Evolutionary conservation across 139 green algal species (phyloP).

Genomic region (Edaphochlamys debaryana): DNA sequence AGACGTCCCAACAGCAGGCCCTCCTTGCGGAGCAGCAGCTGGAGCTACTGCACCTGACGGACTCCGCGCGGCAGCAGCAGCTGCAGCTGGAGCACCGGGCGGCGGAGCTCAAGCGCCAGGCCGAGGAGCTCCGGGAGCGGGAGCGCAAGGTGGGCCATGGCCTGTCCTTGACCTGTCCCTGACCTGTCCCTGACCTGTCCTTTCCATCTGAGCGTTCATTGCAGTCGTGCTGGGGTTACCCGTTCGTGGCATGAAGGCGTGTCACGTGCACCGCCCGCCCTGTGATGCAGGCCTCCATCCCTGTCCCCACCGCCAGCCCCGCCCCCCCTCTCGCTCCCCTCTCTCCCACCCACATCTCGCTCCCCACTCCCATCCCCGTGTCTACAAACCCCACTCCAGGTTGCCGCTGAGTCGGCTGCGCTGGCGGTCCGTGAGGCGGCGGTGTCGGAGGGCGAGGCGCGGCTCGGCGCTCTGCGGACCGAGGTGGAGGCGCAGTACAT

Average conservation of each 20-base stretch:
- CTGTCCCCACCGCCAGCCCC: too few relatives aligned
- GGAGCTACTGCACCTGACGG: conserved; percentile 19
- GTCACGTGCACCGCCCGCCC: too few relatives aligned
- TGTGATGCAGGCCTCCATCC: too few relatives aligned
- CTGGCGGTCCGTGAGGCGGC: not conserved
- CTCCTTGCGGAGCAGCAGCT: conserved; percentile 27
- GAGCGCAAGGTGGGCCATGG: conserved; percentile 33
- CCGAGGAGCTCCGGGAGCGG: not conserved
- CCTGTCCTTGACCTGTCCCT: too few relatives aligned
- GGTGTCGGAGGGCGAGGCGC: not conserved
- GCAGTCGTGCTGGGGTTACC: too few relatives aligned
- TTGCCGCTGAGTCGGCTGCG: not conserved
- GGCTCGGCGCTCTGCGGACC: not conserved
- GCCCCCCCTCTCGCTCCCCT: too few relatives aligned
- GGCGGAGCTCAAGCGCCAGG: not conserved
- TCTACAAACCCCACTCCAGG: not conserved
- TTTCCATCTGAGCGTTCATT: too few relatives aligned
- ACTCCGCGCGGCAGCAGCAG: not conserved
- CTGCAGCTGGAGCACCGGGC: not conserved
- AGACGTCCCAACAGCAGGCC: conserved; percentile 23
- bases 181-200: too few relatives aligned
- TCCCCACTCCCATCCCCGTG: too few relatives aligned
- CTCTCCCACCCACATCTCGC: too few relatives aligned
- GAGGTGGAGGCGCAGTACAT: conserved; percentile 9
- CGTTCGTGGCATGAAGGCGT: too few relatives aligned